Percentiles rank a stretch among this genome's conserved stretches.
Conservation (phyloP, 2,329 filamentous ascomycete genomes). For the Setomelanomma holmii region DNA sequence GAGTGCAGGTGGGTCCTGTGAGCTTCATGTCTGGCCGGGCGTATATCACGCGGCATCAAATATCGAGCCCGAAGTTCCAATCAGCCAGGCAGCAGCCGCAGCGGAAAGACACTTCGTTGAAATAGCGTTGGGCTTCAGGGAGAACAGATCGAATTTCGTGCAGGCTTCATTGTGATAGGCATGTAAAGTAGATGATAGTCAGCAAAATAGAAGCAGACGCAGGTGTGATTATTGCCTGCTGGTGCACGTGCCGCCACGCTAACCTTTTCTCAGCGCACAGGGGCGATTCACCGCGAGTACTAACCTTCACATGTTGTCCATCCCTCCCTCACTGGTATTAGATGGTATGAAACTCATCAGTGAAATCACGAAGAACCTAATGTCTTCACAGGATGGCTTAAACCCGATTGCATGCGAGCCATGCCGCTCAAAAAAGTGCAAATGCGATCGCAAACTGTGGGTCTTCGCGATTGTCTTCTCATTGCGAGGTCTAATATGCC, state of each 20-base stretch:
- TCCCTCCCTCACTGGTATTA: too few species aligned
- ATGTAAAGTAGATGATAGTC: too few species aligned
- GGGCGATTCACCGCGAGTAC: too few species aligned
- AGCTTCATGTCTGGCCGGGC: constrained; percentile 54
- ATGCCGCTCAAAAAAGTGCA: constrained; percentile 37
- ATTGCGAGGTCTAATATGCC: neutral
- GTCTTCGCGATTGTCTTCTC: neutral
- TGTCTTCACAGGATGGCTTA: constrained; percentile 1
- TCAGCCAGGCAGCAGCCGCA: neutral
- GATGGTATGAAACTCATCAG: neutral
- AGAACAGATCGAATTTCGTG: neutral
- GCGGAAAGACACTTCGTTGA: neutral
- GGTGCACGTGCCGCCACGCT: neutral
- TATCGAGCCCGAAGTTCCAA: neutral
- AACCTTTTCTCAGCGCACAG: too few species aligned
- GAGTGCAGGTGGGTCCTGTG: constrained; percentile 51
- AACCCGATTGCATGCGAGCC: constrained; percentile 36
- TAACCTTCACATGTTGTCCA: too few species aligned
- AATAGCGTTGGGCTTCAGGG: neutral
- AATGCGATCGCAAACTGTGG: constrained; percentile 34
- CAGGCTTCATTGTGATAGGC: neutral
- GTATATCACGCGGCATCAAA: constrained; percentile 8
- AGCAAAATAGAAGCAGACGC: neutral
- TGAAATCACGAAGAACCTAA: neutral
- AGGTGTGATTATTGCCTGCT: neutral